These are phyloP conservation scores for Calonectria montana DNA, from an alignment of 2,329 filamentous ascomycete species.

Conservation along the genomic window DNA sequence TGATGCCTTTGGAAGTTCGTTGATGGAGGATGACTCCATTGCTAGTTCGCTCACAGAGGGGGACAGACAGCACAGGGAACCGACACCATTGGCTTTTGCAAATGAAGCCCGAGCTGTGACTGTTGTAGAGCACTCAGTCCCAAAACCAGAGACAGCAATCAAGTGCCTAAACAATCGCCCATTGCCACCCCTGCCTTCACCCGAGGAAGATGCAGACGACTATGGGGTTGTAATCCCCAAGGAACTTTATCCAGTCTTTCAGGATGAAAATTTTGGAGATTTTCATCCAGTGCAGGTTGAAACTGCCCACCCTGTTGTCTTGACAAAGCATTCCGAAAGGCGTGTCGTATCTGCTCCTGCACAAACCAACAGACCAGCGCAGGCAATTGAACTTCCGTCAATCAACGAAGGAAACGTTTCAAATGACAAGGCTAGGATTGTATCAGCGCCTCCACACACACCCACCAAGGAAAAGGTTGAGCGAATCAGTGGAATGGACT, in stretches of 20 bases:
- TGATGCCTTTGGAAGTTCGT: slow-evolving; percentile 84
- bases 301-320: slow-evolving; percentile 46
- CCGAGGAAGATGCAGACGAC: slow-evolving; percentile 30
- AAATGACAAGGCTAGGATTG: slow-evolving; percentile 55
- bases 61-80: slow-evolving; percentile 47
- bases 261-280: slow-evolving; percentile 40
- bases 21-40: slow-evolving; percentile 55
- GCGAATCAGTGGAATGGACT: slow-evolving; percentile 54
- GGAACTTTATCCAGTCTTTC: slow-evolving; percentile 39
- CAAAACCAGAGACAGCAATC: slow-evolving; percentile 44
- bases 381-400: slow-evolving; percentile 56
- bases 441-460: slow-evolving; percentile 58
- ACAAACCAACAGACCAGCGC: slow-evolving; percentile 54
- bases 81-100: slow-evolving; percentile 57
- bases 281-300: slow-evolving; percentile 40
- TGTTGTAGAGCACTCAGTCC: slow-evolving; percentile 24
- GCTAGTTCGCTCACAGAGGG: slow-evolving; percentile 48
- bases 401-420: slow-evolving; percentile 57
- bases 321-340: slow-evolving; percentile 53
- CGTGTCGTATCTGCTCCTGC: slow-evolving; percentile 64
- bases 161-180: slow-evolving; percentile 61
- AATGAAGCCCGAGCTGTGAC: slow-evolving; percentile 47
- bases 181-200: slow-evolving; percentile 60
- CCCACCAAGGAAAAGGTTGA: slow-evolving; percentile 46
- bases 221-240: slow-evolving; percentile 32